Percentiles rank a stretch among this genome's conserved stretches.
Evolutionary conservation across 257 asterid species (phyloP).

Genomic region (Ocimum tenuiflorum): DNA sequence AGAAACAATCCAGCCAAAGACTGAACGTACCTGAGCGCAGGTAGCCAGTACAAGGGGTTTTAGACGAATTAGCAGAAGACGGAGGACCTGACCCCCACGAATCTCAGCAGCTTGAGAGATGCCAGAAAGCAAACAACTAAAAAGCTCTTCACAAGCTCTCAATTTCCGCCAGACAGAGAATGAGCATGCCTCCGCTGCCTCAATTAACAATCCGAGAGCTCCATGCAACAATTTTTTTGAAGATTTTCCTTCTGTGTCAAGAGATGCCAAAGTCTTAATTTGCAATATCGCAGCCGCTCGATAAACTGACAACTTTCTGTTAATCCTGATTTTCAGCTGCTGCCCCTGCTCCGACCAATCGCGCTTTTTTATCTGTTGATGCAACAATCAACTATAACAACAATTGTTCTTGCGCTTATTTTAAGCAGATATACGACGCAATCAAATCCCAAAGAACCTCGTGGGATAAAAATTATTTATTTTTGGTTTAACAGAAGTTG

Average conservation of each 20-base stretch:
- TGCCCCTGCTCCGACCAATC: slow-evolving; percentile 97
- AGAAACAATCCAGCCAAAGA: slow-evolving; percentile 15
- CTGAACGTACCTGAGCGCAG: slow-evolving; percentile 68
- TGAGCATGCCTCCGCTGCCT: slow-evolving; percentile 85
- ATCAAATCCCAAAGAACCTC: neutral
- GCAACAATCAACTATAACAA: slow-evolving; percentile 20
- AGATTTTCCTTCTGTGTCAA: slow-evolving; percentile 84
- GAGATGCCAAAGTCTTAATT: slow-evolving; percentile 61
- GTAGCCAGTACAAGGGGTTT: slow-evolving; percentile 82
- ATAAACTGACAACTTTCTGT: slow-evolving; percentile 69
- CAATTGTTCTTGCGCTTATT: slow-evolving; percentile 4
- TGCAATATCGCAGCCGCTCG: slow-evolving; percentile 80
- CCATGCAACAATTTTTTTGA: slow-evolving; percentile 87
- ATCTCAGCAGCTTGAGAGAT: slow-evolving; percentile 75
- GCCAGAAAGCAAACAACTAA: slow-evolving; percentile 79
- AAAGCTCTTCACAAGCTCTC: slow-evolving; percentile 93
- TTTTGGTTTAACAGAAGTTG: neutral
- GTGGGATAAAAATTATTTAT: neutral
- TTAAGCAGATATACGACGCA: slow-evolving; percentile 15
- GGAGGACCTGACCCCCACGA: slow-evolving; percentile 92
- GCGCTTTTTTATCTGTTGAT: slow-evolving; percentile 72
- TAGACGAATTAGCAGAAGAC: slow-evolving; percentile 77
- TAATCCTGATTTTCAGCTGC: slow-evolving; percentile 68
- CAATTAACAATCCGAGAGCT: slow-evolving; percentile 73
- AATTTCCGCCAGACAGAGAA: slow-evolving; percentile 76